Evolutionary conservation across 176 grass and related monocot species (phyloP), one percentile per base, ranked within the genome.

Genomic region (Carex littledalei): DNA sequence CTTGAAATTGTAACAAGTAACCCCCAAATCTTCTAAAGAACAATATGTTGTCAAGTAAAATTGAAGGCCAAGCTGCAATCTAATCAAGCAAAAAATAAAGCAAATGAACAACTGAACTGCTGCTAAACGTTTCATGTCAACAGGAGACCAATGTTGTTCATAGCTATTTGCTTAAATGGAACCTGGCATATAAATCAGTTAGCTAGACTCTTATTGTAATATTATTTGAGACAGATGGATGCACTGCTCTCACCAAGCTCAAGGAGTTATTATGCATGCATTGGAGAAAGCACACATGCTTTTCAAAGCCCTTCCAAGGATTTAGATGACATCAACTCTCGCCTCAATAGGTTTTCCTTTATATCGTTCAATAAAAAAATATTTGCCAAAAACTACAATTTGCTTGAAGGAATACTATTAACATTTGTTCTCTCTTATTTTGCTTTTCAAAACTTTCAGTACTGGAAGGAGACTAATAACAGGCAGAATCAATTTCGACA

Each of bases 201-300:
- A 52, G 24, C 74, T 34, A 54, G 54, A 8, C 22, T 72, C 35
- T 45, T 18, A 71, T 13, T 65, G 26, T 65, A 45, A 47, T 88
- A 4, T 87, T 56, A 73, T 60, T 81, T 56, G 56, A 57, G 10
- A 86, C 90, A 95, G 96, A 92, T 91, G 91, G 96, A 99, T 84
- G 84, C 75, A 11, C 82, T 99, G 29, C 85, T 99, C 64, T 91
- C 96, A 47, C 91, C 96, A 84, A 95, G 96, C 86, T 94, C 90
- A 2, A 89, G 90, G 81, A 99, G 96, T 86, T 94, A 91, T 83
- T 99, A 99, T 88, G 96, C 93, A 52, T 99, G 93, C 83, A 88
- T 99, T 20, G 93, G 96, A 29, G 96, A 99, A 89, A 93, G 96
- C 90, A 95, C 96, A 35, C 93, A 89, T 79, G 85, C 88, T 84